Conservation (phyloP, 148 eudicot species). For the Camellia japonica region DNA sequence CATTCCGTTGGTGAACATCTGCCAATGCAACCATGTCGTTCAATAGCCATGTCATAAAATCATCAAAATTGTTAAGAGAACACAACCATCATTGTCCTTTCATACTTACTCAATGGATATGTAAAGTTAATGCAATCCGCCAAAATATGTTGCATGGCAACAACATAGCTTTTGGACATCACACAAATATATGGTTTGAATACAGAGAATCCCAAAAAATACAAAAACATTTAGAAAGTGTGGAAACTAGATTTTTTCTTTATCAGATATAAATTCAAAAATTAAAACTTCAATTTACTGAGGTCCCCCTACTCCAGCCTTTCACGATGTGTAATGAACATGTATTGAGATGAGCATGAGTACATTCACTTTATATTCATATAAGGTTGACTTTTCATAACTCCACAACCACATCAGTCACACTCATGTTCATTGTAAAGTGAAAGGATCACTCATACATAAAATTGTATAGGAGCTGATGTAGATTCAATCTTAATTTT, state of each 20-base stretch:
- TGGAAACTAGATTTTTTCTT: neutral
- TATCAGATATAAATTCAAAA: neutral
- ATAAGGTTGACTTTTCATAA: neutral
- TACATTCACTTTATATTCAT: neutral
- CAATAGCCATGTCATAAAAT: neutral
- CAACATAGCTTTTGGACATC: neutral
- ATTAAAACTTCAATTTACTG: neutral
- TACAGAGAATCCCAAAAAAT: neutral
- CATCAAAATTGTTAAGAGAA: neutral
- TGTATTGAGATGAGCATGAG: neutral
- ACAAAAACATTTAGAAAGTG: neutral
- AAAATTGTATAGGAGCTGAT: neutral
- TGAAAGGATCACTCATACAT: neutral
- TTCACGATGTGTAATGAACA: neutral
- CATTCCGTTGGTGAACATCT: constrained; percentile 99
- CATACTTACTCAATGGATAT: neutral
- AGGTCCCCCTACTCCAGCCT: neutral
- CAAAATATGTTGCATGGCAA: neutral
- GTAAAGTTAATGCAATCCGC: neutral
- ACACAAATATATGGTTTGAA: neutral
- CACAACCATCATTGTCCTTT: neutral
- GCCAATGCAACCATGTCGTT: constrained; percentile 29
- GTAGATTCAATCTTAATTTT: neutral
- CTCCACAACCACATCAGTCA: neutral
- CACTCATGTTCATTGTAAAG: neutral